A percentile compares a stretch with the other conserved stretches of the same genome.
phyloP scores from a whole-genome alignment of 202 grass and related monocot species.

The Zizania palustris region DNA sequence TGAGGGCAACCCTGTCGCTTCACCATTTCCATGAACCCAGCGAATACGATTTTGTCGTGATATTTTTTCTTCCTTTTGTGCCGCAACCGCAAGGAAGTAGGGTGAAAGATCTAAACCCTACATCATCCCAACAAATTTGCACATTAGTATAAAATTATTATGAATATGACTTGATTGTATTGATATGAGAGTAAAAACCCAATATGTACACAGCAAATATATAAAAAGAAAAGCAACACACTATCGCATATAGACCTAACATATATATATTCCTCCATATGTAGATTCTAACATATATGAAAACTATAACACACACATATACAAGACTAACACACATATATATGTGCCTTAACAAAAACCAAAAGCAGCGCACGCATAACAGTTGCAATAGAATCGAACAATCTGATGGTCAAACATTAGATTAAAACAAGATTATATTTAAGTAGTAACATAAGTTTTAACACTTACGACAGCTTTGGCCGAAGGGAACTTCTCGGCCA shows the following conservation, averaged over 20 bases:
- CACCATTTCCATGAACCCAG: conserved; percentile 89
- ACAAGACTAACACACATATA: no score
- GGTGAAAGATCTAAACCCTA: conserved; percentile 88
- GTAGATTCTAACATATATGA: no score
- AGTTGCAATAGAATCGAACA: background rate
- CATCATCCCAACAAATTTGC: conserved; percentile 6
- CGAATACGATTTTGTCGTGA: conserved; percentile 56
- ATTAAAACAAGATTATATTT: background rate
- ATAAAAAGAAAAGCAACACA: no score
- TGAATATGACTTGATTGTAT: background rate
- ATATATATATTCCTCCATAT: no score
- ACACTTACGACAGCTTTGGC: conserved; percentile 65
- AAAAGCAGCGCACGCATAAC: background rate
- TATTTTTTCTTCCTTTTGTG: conserved; percentile 67
- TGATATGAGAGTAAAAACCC: no score
- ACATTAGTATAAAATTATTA: background rate
- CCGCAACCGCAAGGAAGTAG: conserved; percentile 77
- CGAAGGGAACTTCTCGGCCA: conserved; percentile 75
- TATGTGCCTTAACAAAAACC: no score
- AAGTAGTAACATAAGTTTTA: background rate
- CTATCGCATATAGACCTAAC: no score
- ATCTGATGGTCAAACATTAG: no score
- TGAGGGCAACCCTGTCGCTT: conserved; percentile 65
- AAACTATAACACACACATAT: no score
- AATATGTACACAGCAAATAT: no score